Percentiles rank a stretch among this genome's conserved stretches.
Conservation (phyloP, 305 asterid species). For the Rubia tinctorum region DNA sequence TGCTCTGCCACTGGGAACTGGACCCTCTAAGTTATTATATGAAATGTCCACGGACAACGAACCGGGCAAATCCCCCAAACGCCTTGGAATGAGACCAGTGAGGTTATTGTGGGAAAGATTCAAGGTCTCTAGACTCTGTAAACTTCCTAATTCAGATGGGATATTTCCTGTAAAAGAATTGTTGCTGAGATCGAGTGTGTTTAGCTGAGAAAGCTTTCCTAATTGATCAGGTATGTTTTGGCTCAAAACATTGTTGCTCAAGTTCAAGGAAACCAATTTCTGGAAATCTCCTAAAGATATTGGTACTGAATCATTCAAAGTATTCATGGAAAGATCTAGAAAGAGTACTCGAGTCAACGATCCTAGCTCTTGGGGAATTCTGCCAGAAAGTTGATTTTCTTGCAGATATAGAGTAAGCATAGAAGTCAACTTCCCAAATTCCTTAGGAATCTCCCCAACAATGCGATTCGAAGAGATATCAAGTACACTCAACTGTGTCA, state of each 20-base stretch:
- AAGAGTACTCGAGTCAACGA: slow-evolving; percentile 8
- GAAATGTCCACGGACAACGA: slow-evolving; percentile 1
- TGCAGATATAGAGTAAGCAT: slow-evolving; percentile 14
- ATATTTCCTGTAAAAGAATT: slow-evolving; percentile 5
- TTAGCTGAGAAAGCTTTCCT: background rate
- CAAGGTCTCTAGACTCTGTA: slow-evolving; percentile 2
- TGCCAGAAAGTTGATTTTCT: slow-evolving; percentile 15
- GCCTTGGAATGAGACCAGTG: slow-evolving; percentile 1
- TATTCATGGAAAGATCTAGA: slow-evolving; percentile 17
- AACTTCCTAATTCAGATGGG: background rate
- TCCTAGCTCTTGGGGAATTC: slow-evolving; percentile 15
- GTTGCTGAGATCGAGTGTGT: background rate
- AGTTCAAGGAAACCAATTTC: background rate
- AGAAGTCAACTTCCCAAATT: slow-evolving; percentile 11
- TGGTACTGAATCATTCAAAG: slow-evolving; percentile 8
- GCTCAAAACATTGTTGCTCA: slow-evolving; percentile 4
- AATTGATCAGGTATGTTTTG: slow-evolving; percentile 1
- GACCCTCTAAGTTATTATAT: slow-evolving; percentile 4
- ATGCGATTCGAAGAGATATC: slow-evolving; percentile 13
- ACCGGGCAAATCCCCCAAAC: background rate
- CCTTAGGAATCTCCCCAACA: slow-evolving; percentile 14
- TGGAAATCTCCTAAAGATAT: background rate
- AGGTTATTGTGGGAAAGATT: slow-evolving; percentile 4
- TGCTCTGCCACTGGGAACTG: background rate
- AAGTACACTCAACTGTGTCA: background rate